Evolutionary conservation across 306 rosid genomes (phyloP).

Genomic region (barrel medic (Medicago truncatula)): MtrunA17r5.0-ANR NC_053046.1:1590001-1590500

Average conservation of each 20-base stretch:
- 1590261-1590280: neutral
- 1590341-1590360: too few species aligned
- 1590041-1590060: slow-evolving; percentile 38
- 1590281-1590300: neutral
- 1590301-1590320: too few species aligned
- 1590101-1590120: neutral
- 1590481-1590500: too few species aligned
- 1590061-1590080: slow-evolving; percentile 32
- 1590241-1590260: neutral
- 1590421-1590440: too few species aligned
- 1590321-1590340: too few species aligned
- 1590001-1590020: slow-evolving; percentile 57
- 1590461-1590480: too few species aligned
- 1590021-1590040: slow-evolving; percentile 57
- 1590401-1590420: too few species aligned
- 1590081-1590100: neutral
- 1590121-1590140: neutral
- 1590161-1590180: neutral
- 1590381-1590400: too few species aligned
- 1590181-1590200: neutral
- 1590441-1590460: too few species aligned
- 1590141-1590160: neutral
- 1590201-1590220: neutral
- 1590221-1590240: neutral
- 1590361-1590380: too few species aligned